A percentile compares a stretch with the other conserved stretches of the same genome.
Conservation (phyloP, 139 green algal species). For the Marvania coccoides region DNA sequence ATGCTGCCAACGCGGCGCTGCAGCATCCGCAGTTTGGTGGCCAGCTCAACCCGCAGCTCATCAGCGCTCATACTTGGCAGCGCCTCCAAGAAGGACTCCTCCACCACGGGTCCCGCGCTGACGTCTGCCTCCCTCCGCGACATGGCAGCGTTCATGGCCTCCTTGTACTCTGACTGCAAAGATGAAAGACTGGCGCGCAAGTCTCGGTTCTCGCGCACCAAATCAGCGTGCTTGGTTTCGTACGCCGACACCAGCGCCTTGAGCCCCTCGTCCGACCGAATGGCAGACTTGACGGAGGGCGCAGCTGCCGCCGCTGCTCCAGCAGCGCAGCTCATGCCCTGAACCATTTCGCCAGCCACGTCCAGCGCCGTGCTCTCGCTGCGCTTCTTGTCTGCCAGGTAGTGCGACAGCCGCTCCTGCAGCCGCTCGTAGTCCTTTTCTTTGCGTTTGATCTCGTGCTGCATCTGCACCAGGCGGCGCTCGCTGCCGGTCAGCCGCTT, state of each 20-base stretch:
- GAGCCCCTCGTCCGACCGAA: conserved; percentile 15
- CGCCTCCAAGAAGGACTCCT: conserved; percentile 15
- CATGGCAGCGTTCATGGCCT: conserved; percentile 11
- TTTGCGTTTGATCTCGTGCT: conserved; percentile 50
- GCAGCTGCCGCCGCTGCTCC: neutral
- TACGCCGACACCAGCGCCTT: conserved; percentile 43
- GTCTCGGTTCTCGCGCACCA: conserved; percentile 32
- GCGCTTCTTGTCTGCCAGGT: conserved; percentile 29
- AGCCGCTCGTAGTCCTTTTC: conserved; percentile 44
- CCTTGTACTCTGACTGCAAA: conserved; percentile 27
- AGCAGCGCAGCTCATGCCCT: neutral
- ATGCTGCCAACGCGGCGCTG: too few species aligned
- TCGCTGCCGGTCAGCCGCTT: conserved; percentile 14
- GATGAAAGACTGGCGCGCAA: conserved; percentile 28
- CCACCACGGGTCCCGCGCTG: neutral
- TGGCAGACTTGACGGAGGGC: neutral
- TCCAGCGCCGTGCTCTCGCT: conserved; percentile 21
- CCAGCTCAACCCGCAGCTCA: conserved; percentile 17
- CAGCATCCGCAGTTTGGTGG: neutral
- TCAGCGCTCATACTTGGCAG: conserved; percentile 19
- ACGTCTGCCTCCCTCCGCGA: neutral
- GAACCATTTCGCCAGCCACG: conserved; percentile 20
- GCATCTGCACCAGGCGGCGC: conserved; percentile 32
- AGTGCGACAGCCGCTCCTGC: conserved; percentile 33
- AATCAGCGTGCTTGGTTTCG: conserved; percentile 36